These are phyloP conservation scores for Phaseolus coccineus DNA, from an alignment of 331 rosid genomes.

Conservation along the genomic window DNA sequence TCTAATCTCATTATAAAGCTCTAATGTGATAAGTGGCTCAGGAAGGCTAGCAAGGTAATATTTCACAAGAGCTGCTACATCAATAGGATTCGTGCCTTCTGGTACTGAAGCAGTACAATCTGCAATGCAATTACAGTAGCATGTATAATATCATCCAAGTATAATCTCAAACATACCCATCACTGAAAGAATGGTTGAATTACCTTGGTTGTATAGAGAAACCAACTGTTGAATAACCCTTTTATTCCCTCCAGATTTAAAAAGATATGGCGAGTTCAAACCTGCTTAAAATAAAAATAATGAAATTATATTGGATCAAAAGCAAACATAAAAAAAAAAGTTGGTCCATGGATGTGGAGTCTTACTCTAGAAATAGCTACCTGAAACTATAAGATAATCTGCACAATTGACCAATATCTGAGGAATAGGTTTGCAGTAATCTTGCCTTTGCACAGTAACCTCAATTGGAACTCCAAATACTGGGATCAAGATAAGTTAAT, in stretches of 20 bases:
- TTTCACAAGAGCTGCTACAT: slow-evolving; percentile 84
- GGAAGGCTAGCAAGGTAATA: slow-evolving; percentile 97
- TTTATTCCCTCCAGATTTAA: slow-evolving; percentile 87
- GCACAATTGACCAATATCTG: slow-evolving; percentile 82
- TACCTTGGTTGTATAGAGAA: slow-evolving; percentile 90
- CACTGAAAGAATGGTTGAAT: slow-evolving; percentile 37
- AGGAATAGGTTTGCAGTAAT: slow-evolving; percentile 80
- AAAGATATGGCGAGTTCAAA: slow-evolving; percentile 71
- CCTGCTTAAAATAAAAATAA: slow-evolving; percentile 58
- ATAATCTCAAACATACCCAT: slow-evolving; percentile 37
- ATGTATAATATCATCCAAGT: slow-evolving; percentile 36
- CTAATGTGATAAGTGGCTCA: slow-evolving; percentile 84
- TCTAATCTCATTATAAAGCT: slow-evolving; percentile 80
- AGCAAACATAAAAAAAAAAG: slow-evolving; percentile 20
- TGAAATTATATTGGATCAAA: slow-evolving; percentile 34
- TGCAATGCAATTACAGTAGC: slow-evolving; percentile 47
- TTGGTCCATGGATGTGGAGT: slow-evolving; percentile 23
- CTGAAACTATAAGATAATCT: slow-evolving; percentile 90
- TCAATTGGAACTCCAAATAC: slow-evolving; percentile 98
- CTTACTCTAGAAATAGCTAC: slow-evolving; percentile 57
- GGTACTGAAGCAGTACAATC: slow-evolving; percentile 80
- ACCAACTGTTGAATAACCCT: slow-evolving; percentile 84
- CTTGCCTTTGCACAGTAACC: slow-evolving; percentile 80
- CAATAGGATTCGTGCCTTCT: slow-evolving; percentile 81
- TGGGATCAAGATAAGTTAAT: slow-evolving; percentile 47